phyloP scores from a whole-genome alignment of 139 green algal genomes.

The Parachlorella kessleri region DNA sequence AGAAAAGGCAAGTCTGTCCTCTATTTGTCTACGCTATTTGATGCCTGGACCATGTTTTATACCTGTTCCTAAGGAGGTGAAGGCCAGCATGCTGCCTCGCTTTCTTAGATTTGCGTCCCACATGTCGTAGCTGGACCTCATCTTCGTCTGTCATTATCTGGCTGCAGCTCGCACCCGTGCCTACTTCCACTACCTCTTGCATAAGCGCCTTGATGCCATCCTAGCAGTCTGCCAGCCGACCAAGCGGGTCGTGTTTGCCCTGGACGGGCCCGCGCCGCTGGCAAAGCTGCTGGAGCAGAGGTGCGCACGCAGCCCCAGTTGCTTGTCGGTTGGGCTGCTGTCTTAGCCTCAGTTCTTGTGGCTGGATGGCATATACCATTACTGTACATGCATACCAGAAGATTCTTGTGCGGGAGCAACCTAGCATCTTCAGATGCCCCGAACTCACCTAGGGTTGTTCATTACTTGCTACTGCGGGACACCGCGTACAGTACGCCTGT shows the following conservation, averaged over 20 bases:
- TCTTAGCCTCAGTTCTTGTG: no score
- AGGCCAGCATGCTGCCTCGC: neutral
- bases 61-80: no score
- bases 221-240: constrained; percentile 50
- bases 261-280: constrained; percentile 83
- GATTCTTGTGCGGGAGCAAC: no score
- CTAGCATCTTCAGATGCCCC: no score
- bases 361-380: no score
- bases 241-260: constrained; percentile 77
- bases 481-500: no score
- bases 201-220: constrained; percentile 65
- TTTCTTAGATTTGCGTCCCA: neutral
- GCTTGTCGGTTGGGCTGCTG: no score
- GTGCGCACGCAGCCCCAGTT: constrained; percentile 9
- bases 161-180: constrained; percentile 49
- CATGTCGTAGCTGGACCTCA: neutral
- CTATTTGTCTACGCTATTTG: no score
- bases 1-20: constrained; percentile 47
- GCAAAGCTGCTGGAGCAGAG: constrained; percentile 90
- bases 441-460: no score
- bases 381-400: no score
- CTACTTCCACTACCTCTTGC: constrained; percentile 67
- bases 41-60: no score
- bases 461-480: no score
- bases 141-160: neutral